A percentile compares a stretch with the other conserved stretches of the same genome.
phyloP scores from a whole-genome alignment of 2,329 filamentous ascomycete species.

The Epichloe brachyelytri region DNA sequence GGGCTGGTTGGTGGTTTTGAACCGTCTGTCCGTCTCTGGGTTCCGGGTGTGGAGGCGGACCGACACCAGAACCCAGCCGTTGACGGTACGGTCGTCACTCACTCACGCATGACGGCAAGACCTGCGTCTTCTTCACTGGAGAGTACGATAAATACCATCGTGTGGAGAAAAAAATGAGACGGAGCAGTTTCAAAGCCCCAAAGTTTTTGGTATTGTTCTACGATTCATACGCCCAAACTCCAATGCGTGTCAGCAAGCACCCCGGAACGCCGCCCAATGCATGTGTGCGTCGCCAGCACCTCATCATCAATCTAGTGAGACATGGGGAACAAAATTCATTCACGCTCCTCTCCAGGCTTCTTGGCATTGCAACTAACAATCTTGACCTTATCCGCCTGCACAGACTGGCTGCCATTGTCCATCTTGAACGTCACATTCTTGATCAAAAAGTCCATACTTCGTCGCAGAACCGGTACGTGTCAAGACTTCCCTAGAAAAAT shows the following conservation, averaged over 20 bases:
- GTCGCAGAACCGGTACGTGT: conserved; percentile 98
- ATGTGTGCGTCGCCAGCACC: background rate
- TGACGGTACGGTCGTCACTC: no score
- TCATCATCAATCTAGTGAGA: no score
- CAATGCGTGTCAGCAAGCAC: background rate
- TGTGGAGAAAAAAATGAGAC: background rate
- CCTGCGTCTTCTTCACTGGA: no score
- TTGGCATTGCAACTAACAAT: conserved; percentile 98
- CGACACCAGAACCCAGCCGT: no score
- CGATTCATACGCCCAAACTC: background rate
- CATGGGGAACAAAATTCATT: background rate
- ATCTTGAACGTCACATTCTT: conserved; percentile 99
- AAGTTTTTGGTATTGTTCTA: no score
- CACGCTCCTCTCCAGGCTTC: conserved; percentile 31
- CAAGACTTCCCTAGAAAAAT: conserved; percentile 67
- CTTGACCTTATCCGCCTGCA: conserved; percentile 87
- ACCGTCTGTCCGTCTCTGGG: no score
- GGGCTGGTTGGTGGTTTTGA: no score
- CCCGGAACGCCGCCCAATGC: conserved; percentile 10
- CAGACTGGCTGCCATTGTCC: conserved; percentile 59
- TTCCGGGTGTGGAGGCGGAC: no score
- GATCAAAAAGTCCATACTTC: conserved; percentile 98
- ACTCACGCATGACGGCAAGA: no score
- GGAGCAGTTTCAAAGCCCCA: no score
- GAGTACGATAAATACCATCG: no score